These are phyloP conservation scores for Trichoderma koningiopsis DNA, from an alignment of 2,329 filamentous ascomycete genomes.

Conservation along the genomic window DNA sequence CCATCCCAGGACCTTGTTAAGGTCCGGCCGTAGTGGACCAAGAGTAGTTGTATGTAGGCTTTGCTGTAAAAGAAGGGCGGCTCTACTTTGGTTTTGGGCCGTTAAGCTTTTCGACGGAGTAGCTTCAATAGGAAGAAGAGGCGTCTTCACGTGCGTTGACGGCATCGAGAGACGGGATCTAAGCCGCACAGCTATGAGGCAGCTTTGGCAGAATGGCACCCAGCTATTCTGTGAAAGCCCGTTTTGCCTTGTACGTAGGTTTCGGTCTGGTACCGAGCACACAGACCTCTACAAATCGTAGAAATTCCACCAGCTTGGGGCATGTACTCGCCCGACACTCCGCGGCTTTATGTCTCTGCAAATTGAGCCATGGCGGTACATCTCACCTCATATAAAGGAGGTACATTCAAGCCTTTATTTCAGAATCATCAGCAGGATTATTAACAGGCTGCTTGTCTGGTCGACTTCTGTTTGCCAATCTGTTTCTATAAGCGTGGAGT, in stretches of 20 bases:
- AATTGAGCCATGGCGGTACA: neutral
- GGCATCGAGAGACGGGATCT: neutral
- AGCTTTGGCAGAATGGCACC: neutral
- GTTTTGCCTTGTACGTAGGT: neutral
- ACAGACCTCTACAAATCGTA: neutral
- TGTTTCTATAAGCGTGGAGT: slow-evolving; percentile 11
- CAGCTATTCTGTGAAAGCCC: neutral
- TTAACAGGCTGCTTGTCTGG: neutral
- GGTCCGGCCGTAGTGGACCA: slow-evolving; percentile 1
- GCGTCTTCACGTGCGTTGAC: neutral
- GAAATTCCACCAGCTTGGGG: neutral
- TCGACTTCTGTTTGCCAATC: neutral
- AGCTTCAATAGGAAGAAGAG: neutral
- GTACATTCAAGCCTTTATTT: neutral
- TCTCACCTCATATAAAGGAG: neutral
- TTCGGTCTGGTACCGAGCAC: neutral
- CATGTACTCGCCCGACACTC: neutral
- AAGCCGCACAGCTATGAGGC: neutral
- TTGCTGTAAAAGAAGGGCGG: neutral
- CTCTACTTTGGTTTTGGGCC: neutral
- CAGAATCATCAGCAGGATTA: neutral
- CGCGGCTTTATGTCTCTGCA: neutral
- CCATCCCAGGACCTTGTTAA: neutral
- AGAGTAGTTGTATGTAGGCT: neutral
- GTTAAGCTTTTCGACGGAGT: neutral